Percentiles rank a stretch among this genome's conserved stretches.
These are phyloP conservation scores for Wickerhamiella musiphila DNA, from an alignment of 805 yeast genomes.

Conservation along the genomic window DNA sequence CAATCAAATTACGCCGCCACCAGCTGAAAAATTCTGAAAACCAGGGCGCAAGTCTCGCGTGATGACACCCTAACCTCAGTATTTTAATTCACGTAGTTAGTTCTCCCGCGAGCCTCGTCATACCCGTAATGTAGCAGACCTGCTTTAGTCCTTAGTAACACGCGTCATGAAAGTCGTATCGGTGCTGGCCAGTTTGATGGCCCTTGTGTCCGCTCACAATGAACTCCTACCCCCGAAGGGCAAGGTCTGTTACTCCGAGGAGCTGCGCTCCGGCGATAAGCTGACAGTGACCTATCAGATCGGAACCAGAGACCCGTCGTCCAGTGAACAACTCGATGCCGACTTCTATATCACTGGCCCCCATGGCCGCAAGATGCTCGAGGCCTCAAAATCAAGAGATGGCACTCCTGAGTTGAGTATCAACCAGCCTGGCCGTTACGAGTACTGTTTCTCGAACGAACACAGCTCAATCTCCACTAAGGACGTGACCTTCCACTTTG, in stretches of 20 bases:
- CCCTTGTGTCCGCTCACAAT: conserved; percentile 42
- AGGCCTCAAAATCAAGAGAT: conserved; percentile 45
- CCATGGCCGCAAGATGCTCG: conserved; percentile 32
- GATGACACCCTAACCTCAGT: too few relatives aligned
- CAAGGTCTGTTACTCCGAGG: conserved; percentile 76
- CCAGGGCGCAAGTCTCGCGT: too few relatives aligned
- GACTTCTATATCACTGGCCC: conserved; percentile 48
- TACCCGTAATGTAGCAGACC: too few relatives aligned
- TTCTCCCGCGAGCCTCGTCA: too few relatives aligned
- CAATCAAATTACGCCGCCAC: too few relatives aligned
- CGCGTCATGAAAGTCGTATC: too few relatives aligned
- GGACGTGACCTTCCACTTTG: conserved; percentile 90
- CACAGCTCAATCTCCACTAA: conserved; percentile 51
- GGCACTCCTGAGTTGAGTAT: conserved; percentile 65
- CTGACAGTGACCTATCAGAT: conserved; percentile 81
- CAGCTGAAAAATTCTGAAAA: too few relatives aligned
- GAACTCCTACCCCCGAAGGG: conserved; percentile 71
- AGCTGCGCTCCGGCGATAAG: conserved; percentile 66
- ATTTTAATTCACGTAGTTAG: too few relatives aligned
- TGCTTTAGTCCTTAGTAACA: too few relatives aligned
- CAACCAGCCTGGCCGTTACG: conserved; percentile 50
- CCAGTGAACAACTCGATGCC: conserved; percentile 22
- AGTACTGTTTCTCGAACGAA: conserved; percentile 87
- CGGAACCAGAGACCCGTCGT: conserved; percentile 55
- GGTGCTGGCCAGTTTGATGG: conserved; percentile 6